Evolutionary conservation across 495 filamentous ascomycete species (phyloP), one percentile per base, ranked within the genome.

Genomic region (Neurospora sp.): DNA sequence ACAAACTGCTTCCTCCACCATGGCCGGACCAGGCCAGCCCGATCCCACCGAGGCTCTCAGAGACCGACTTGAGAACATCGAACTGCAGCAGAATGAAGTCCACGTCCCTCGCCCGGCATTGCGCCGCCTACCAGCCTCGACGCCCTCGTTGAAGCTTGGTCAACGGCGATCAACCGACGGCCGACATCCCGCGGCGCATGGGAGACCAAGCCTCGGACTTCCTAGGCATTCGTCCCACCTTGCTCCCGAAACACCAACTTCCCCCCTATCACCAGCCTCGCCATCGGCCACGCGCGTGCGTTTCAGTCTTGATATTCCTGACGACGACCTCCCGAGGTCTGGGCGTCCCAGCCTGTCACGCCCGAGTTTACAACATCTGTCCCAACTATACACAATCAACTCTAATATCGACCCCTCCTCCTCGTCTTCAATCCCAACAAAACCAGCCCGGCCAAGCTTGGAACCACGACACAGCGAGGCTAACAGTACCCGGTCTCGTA

Each of bases 311-410:
- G 45, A 38, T 39, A 38, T 39, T 68, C 45, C 4, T 22, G 27
- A 38, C 18, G 42, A 71, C n/a, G 18, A 61, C 16, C 40, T 47
- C 70, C 37, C 70, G 45, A 68, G 70, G 18, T 69, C 70, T 35
- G 44, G 39, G 10, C 53, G 53, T 37, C 53, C 53, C 14, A 65
- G 53, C 22, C 27, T 65, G 53, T 61, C 53, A 16, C 74, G 35
- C 39, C 73, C 70, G 4, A 40, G 70, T 9, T 44, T 74, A 69
- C 68, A 37, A 16, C 37, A 68, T 39, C 72, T 71, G 12, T 73
- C 77, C 1, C 74, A 71, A 10, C 75, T 80, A 8, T 80, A 80
- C 73, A 80, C 79, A 7, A 78, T 79, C 71, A 70, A 78, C 38
- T 80, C 80, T 8, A 74, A 78, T 20, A 73, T 68, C 47, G 71